These are phyloP conservation scores for Polyplosphaeria fusca DNA, from an alignment of 495 filamentous ascomycete species.

Conservation along the genomic window DNA sequence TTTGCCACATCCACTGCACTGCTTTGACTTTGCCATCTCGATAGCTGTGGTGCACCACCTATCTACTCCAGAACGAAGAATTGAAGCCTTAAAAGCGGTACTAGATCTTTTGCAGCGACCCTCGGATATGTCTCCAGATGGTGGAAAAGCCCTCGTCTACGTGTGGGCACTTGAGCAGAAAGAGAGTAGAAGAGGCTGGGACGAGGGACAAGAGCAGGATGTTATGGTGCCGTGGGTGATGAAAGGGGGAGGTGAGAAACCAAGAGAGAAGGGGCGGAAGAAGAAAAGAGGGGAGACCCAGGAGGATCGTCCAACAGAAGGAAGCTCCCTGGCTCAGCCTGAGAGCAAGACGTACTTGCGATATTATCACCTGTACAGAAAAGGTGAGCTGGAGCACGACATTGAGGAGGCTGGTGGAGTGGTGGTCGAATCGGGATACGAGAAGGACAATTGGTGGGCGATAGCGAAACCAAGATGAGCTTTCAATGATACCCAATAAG, in stretches of 20 bases:
- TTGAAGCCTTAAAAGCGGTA: constrained; percentile 69
- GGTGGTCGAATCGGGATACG: constrained; percentile 81
- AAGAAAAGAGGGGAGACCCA: constrained; percentile 31
- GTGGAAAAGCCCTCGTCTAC: constrained; percentile 64
- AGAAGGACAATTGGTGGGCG: constrained; percentile 98
- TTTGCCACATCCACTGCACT: constrained; percentile 63
- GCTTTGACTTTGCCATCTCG: constrained; percentile 90
- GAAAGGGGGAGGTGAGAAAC: constrained; percentile 38
- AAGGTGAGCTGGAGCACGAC: constrained; percentile 83
- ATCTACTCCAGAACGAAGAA: constrained; percentile 72
- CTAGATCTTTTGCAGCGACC: constrained; percentile 60
- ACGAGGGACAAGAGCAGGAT: constrained; percentile 81
- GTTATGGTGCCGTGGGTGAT: constrained; percentile 96
- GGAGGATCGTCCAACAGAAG: neutral
- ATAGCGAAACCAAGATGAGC: constrained; percentile 40
- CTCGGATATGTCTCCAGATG: constrained; percentile 17
- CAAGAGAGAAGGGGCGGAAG: constrained; percentile 35
- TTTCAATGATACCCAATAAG: too few species aligned
- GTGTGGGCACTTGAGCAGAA: constrained; percentile 98
- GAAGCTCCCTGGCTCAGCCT: neutral
- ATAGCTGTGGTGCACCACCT: constrained; percentile 95
- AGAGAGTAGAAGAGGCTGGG: constrained; percentile 85
- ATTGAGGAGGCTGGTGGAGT: constrained; percentile 69
- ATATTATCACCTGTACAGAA: constrained; percentile 91
- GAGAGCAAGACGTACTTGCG: constrained; percentile 67